A percentile compares a stretch with the other conserved stretches of the same genome.
Conservation (phyloP, 768 basidiomycete genomes). For the Amanita inopinata region DNA sequence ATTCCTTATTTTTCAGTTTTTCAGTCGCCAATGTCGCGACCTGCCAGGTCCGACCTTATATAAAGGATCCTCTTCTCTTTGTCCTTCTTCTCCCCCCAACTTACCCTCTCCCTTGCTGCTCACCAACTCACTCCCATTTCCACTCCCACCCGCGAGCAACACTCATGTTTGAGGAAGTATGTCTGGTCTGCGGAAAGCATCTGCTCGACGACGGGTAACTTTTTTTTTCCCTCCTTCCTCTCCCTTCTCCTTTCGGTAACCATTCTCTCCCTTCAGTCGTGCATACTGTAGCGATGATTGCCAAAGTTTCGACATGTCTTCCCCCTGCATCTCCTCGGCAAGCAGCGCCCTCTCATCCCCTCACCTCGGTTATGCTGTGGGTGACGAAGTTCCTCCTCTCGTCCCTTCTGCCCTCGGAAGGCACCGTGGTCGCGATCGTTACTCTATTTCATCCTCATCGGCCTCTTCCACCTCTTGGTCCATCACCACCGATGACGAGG, state of each 20-base stretch:
- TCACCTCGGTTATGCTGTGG: constrained; percentile 38
- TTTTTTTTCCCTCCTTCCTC: constrained; percentile 13
- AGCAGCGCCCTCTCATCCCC: constrained; percentile 68
- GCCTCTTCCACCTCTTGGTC: constrained; percentile 60
- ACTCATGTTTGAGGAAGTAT: constrained; percentile 75
- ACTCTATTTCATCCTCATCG: constrained; percentile 55
- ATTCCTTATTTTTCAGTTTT: constrained; percentile 26
- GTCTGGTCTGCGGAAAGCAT: constrained; percentile 61
- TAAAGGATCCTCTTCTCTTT: constrained; percentile 19
- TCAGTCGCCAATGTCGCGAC: constrained; percentile 30
- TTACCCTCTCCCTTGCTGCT: constrained; percentile 9
- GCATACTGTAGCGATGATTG: constrained; percentile 69
- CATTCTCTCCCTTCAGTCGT: constrained; percentile 29
- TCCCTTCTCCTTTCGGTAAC: constrained; percentile 10
- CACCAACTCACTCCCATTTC: constrained; percentile 8
- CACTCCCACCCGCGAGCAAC: constrained; percentile 9
- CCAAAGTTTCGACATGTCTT: constrained; percentile 49
- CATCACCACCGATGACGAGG: constrained; percentile 55
- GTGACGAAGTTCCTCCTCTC: constrained; percentile 57
- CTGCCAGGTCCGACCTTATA: constrained; percentile 26
- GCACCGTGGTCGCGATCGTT: constrained; percentile 35
- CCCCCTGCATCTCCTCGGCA: constrained; percentile 56
- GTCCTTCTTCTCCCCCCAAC: constrained; percentile 10
- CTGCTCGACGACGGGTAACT: constrained; percentile 54
- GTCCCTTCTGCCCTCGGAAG: constrained; percentile 56